Evolutionary conservation across 1,284 basidiomycete species (phyloP).

Genomic region (Pascua guehoae): DNA sequence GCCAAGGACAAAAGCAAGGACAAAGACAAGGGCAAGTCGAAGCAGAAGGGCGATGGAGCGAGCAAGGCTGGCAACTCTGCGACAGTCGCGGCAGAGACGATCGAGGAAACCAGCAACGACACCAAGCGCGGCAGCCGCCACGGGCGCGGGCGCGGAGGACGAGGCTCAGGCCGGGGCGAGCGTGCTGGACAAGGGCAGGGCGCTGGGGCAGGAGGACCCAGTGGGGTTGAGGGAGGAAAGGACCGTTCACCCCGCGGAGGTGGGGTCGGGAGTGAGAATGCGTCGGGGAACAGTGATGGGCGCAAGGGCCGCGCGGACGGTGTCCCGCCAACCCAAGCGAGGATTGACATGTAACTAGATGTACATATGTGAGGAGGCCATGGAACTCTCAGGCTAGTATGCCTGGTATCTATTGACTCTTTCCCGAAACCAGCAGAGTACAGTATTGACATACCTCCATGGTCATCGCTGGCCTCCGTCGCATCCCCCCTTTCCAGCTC

Average conservation of each 20-base stretch:
- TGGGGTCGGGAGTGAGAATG: neutral
- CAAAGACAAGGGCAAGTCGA: slow-evolving; percentile 1
- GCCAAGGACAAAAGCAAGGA: slow-evolving; percentile 1
- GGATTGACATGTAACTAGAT: slow-evolving; percentile 17
- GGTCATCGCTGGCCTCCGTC: no score
- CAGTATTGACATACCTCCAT: neutral
- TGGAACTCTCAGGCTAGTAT: no score
- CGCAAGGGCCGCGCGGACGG: slow-evolving; percentile 6
- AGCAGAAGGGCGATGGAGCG: neutral
- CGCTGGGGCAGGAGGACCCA: neutral
- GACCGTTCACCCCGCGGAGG: neutral
- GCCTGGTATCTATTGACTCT: neutral
- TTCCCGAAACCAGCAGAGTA: neutral
- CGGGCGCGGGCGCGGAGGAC: slow-evolving; percentile 4
- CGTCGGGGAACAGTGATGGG: slow-evolving; percentile 1
- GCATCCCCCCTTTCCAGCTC: no score
- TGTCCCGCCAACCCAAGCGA: slow-evolving; percentile 11
- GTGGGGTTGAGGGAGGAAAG: neutral
- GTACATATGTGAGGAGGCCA: neutral
- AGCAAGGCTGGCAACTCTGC: neutral
- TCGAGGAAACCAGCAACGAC: slow-evolving; percentile 5
- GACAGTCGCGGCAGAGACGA: no score
- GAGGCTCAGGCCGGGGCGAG: neutral
- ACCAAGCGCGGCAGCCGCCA: slow-evolving; percentile 3
- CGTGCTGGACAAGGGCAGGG: neutral